Conservation (phyloP, 176 grass and related monocot genomes). For the Luzula sylvatica region DNA sequence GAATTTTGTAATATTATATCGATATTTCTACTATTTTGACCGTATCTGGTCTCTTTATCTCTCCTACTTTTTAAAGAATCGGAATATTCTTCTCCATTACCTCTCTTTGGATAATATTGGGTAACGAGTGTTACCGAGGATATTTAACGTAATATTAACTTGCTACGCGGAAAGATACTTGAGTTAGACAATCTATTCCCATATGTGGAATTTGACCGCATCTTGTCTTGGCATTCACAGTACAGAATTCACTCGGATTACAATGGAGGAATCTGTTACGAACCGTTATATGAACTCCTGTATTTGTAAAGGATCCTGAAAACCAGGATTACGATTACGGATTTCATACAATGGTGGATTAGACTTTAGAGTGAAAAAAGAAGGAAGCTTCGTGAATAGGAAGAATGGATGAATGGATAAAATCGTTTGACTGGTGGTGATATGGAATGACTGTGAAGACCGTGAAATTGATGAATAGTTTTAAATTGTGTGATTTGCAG, state of each 20-base stretch:
- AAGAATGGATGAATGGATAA: too few relatives aligned
- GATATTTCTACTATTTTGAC: neutral
- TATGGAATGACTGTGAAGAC: too few relatives aligned
- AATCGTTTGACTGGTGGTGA: too few relatives aligned
- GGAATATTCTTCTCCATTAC: constrained; percentile 1
- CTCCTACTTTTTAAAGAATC: constrained; percentile 8
- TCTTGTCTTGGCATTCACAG: neutral
- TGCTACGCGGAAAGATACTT: neutral
- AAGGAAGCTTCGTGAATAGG: neutral
- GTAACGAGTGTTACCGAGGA: too few relatives aligned
- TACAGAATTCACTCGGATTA: constrained; percentile 3
- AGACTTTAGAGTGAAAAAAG: neutral
- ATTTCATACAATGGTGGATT: too few relatives aligned
- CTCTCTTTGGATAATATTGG: neutral
- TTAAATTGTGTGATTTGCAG: too few relatives aligned
- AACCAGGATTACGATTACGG: too few relatives aligned
- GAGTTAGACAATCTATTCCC: neutral
- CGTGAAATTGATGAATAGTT: too few relatives aligned
- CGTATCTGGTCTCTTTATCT: neutral
- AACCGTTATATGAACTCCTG: too few relatives aligned
- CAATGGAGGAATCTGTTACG: neutral
- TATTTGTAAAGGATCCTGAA: too few relatives aligned
- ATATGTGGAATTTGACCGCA: constrained; percentile 8
- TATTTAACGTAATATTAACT: too few relatives aligned
- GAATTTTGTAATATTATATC: neutral